Conservation (phyloP, 371 early-diverging fungal species). For the Mucor mucedo region DNA sequence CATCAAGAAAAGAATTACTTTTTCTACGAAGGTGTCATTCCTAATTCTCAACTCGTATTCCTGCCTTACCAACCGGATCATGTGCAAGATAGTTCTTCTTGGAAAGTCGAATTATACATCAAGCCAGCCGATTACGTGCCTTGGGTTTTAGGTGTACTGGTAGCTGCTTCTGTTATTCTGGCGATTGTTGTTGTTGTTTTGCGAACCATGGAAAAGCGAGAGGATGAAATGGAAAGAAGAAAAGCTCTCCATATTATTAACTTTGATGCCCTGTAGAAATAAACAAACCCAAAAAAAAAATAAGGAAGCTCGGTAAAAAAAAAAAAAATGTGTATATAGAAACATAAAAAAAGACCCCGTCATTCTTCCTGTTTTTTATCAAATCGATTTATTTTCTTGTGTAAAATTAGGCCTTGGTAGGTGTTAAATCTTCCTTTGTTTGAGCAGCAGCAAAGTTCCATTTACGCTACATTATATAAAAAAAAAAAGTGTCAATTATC, state of each 20-base stretch:
- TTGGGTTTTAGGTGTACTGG: conserved; percentile 75
- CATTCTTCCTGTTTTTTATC: too few species aligned
- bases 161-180: conserved; percentile 66
- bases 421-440: conserved; percentile 43
- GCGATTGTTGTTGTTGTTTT: conserved; percentile 72
- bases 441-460: conserved; percentile 57
- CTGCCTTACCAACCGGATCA: conserved; percentile 77
- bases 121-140: conserved; percentile 83
- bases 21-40: conserved; percentile 85
- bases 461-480: conserved; percentile 33
- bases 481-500: background rate
- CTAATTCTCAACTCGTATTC: conserved; percentile 90
- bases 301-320: background rate
- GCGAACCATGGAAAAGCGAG: conserved; percentile 79
- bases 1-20: conserved; percentile 63
- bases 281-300: background rate
- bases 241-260: conserved; percentile 84
- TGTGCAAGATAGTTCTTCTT: conserved; percentile 60
- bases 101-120: conserved; percentile 88
- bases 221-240: conserved; percentile 77
- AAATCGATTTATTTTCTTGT: background rate
- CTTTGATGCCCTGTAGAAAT: conserved; percentile 83
- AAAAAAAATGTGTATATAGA: background rate
- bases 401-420: conserved; percentile 5
- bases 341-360: too few species aligned